Evolutionary conservation across 805 yeast genomes (phyloP).

Genomic region (Kluyveromyces dobzhanskii): DNA sequence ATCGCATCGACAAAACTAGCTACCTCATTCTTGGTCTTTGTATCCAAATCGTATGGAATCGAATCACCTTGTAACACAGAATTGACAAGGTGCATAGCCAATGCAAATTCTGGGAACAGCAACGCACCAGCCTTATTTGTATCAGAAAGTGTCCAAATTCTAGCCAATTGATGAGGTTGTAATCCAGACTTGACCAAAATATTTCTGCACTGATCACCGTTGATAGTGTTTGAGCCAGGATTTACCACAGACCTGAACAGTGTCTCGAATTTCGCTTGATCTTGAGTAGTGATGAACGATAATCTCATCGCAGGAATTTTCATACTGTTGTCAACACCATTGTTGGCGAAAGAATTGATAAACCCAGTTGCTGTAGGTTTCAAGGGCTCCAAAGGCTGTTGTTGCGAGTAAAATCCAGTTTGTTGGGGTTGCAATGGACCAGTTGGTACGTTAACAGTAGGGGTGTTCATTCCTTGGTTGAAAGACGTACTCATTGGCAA

Average conservation of each 20-base stretch:
- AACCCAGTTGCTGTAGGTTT: conserved; percentile 43
- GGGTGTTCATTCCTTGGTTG: not conserved
- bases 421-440: conserved; percentile 31
- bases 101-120: conserved; percentile 88
- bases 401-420: conserved; percentile 38
- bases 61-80: conserved; percentile 68
- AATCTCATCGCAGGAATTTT: conserved; percentile 71
- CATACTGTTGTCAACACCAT: conserved; percentile 45
- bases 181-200: conserved; percentile 75
- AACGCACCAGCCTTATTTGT: conserved; percentile 78
- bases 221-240: conserved; percentile 39
- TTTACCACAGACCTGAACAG: conserved; percentile 74
- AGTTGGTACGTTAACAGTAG: conserved; percentile 6
- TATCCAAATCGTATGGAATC: conserved; percentile 66
- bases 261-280: conserved; percentile 80
- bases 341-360: conserved; percentile 33
- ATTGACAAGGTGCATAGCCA: conserved; percentile 83
- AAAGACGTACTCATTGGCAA: not conserved
- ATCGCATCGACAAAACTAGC: conserved; percentile 85
- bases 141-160: conserved; percentile 88
- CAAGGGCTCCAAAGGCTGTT: conserved; percentile 24
- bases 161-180: conserved; percentile 65
- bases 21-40: conserved; percentile 72
- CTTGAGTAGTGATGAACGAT: conserved; percentile 75
- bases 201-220: conserved; percentile 68